These are phyloP conservation scores for Debaryomyces prosopidis DNA, from an alignment of 805 yeast genomes.

Conservation along the genomic window DNA sequence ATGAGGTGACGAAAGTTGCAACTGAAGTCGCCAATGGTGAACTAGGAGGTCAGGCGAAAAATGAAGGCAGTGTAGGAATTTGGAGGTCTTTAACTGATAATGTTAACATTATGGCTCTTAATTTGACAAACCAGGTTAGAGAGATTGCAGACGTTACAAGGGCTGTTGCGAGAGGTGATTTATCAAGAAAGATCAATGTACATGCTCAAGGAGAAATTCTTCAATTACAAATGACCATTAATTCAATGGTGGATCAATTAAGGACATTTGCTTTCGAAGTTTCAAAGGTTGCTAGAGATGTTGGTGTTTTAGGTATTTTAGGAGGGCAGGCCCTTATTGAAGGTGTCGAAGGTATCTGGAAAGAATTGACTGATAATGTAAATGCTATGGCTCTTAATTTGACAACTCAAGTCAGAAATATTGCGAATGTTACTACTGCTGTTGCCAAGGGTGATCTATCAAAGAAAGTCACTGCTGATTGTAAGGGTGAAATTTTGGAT, in stretches of 20 bases:
- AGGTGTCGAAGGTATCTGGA: slow-evolving; percentile 86
- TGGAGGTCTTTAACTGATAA: slow-evolving; percentile 85
- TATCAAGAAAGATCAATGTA: slow-evolving; percentile 79
- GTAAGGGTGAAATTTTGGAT: slow-evolving; percentile 61
- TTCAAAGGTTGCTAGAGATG: slow-evolving; percentile 83
- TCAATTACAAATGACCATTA: slow-evolving; percentile 82
- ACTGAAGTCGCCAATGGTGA: slow-evolving; percentile 91
- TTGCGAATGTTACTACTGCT: slow-evolving; percentile 85
- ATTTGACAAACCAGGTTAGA: slow-evolving; percentile 67
- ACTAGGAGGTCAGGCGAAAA: slow-evolving; percentile 85
- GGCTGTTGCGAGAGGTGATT: slow-evolving; percentile 86
- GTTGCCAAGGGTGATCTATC: slow-evolving; percentile 83
- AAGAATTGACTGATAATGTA: slow-evolving; percentile 80
- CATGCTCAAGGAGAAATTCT: slow-evolving; percentile 91
- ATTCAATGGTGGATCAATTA: slow-evolving; percentile 85
- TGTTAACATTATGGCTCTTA: slow-evolving; percentile 85
- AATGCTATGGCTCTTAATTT: slow-evolving; percentile 88
- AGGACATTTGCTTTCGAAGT: slow-evolving; percentile 84
- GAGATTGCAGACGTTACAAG: slow-evolving; percentile 88
- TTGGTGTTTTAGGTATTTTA: slow-evolving; percentile 84
- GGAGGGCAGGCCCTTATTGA: slow-evolving; percentile 86
- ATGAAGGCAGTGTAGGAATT: slow-evolving; percentile 81
- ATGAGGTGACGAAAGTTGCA: slow-evolving; percentile 81
- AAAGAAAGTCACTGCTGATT: slow-evolving; percentile 82
- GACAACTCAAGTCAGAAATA: slow-evolving; percentile 85